phyloP scores from a whole-genome alignment of 106 monocot genomes.

The Vanilla planifolia region DNA sequence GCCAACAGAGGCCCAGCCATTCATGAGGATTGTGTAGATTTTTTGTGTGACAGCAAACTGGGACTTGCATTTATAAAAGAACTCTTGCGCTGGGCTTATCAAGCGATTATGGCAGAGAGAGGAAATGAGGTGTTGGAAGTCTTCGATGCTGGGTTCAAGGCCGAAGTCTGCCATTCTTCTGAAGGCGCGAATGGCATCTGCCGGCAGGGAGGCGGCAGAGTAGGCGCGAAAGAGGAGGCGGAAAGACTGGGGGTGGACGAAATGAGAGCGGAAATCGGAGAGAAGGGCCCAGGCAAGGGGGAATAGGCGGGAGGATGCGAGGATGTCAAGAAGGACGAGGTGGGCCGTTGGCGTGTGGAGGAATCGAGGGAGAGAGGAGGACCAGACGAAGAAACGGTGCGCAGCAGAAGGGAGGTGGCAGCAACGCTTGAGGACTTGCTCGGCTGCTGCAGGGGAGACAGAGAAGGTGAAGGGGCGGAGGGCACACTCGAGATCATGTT shows the following conservation, averaged over 20 bases:
- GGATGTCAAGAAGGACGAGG: constrained; percentile 38
- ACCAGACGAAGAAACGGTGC: constrained; percentile 65
- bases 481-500: constrained; percentile 54
- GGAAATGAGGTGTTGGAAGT: constrained; percentile 50
- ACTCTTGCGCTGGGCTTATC: constrained; percentile 31
- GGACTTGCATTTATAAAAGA: constrained; percentile 25
- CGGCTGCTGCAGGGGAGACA: constrained; percentile 38
- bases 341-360: constrained; percentile 16
- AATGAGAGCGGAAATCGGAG: constrained; percentile 17
- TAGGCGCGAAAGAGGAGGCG: constrained; percentile 63
- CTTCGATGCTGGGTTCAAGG: constrained; percentile 29
- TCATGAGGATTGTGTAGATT: constrained; percentile 55
- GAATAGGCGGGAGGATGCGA: constrained; percentile 45
- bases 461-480: constrained; percentile 39
- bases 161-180: constrained; percentile 54
- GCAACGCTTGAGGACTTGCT: constrained; percentile 54
- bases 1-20: constrained; percentile 31
- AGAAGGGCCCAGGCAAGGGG: constrained; percentile 71
- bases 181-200: constrained; percentile 60
- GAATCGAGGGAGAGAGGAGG: constrained; percentile 28
- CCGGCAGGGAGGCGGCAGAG: constrained; percentile 44
- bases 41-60: constrained; percentile 32
- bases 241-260: constrained; percentile 23
- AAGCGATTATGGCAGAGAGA: constrained; percentile 45
- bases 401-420: constrained; percentile 36